phyloP scores from a whole-genome alignment of 495 filamentous ascomycete species.

The Penicillium parvum region DNA sequence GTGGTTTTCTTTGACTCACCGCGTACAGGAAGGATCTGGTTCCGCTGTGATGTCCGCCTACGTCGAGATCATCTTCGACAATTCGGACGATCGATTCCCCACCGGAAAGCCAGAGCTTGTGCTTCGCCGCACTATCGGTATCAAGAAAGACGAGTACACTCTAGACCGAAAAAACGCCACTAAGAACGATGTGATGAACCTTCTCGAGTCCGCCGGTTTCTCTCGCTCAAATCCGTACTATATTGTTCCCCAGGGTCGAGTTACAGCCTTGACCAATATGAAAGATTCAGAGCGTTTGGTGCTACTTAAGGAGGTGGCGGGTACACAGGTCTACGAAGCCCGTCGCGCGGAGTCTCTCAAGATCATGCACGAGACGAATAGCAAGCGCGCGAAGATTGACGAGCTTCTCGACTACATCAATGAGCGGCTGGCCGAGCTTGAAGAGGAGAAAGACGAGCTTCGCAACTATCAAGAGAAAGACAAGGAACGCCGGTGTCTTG shows the following conservation, averaged over 20 bases:
- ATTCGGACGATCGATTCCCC: conserved; percentile 91
- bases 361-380: conserved; percentile 96
- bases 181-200: conserved; percentile 89
- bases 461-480: conserved; percentile 92
- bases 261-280: conserved; percentile 97
- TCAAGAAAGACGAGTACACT: conserved; percentile 98
- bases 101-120: conserved; percentile 88
- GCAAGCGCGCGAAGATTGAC: conserved; percentile 90
- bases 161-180: conserved; percentile 94
- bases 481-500: conserved; percentile 82
- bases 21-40: conserved; percentile 76
- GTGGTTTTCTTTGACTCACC: conserved; percentile 18
- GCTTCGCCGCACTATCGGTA: conserved; percentile 86
- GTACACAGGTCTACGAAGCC: conserved; percentile 94
- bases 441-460: conserved; percentile 96
- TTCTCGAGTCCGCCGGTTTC: conserved; percentile 94
- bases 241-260: conserved; percentile 95
- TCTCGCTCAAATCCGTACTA: conserved; percentile 98
- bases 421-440: conserved; percentile 80
- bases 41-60: conserved; percentile 99
- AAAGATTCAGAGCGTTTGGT: conserved; percentile 86
- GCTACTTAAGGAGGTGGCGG: conserved; percentile 93
- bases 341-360: conserved; percentile 84
- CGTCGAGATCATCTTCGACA: conserved; percentile 98
- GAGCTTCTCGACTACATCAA: conserved; percentile 87